phyloP scores from a whole-genome alignment of 345 rosid genomes.

The Eucalyptus cloeziana region DNA sequence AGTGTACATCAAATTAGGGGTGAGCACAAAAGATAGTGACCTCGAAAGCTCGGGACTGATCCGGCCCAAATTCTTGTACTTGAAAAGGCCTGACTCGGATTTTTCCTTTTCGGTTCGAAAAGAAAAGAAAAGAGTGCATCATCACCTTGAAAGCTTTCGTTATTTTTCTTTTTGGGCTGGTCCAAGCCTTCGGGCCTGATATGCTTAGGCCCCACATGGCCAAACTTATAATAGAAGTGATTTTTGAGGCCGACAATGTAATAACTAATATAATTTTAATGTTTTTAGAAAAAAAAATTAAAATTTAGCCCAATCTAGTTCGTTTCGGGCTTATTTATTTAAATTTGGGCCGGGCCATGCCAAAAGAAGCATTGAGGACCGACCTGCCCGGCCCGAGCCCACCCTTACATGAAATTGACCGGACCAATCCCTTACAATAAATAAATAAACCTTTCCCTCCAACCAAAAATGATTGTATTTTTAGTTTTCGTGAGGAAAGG shows the following conservation, averaged over 20 bases:
- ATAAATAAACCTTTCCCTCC: background rate
- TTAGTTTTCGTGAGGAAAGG: background rate
- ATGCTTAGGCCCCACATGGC: background rate
- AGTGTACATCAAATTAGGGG: background rate
- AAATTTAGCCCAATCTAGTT: background rate
- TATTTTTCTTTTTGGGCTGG: background rate
- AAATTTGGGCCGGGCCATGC: background rate
- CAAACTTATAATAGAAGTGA: background rate
- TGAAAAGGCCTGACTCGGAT: background rate
- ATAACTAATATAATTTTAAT: background rate
- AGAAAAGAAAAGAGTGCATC: too few species aligned
- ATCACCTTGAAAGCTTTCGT: background rate
- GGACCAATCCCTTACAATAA: background rate
- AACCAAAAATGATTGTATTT: background rate
- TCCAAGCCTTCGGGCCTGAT: background rate
- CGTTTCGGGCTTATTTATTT: background rate
- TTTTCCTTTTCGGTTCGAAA: background rate
- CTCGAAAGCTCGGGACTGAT: background rate
- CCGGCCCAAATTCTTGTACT: background rate
- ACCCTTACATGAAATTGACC: background rate
- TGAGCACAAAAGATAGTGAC: background rate
- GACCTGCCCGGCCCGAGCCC: rapidly evolving
- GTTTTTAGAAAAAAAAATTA: background rate
- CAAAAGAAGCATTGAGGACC: background rate
- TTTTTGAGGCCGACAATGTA: background rate